Conservation (phyloP, 2,329 filamentous ascomycete genomes). For the Penicillium rolfsii region DNA sequence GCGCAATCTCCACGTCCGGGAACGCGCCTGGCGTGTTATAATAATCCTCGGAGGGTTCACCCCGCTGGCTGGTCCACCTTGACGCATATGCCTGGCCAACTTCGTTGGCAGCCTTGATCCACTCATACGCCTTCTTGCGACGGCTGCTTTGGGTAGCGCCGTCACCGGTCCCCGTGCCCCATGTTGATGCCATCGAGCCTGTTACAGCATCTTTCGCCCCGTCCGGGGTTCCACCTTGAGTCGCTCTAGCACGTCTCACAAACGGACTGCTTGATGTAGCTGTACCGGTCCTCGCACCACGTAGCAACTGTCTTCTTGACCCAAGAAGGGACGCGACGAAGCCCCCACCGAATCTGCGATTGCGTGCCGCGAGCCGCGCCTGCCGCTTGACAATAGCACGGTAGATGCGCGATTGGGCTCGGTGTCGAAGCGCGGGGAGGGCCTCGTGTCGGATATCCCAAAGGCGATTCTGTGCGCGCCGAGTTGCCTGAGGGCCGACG, state of each 20-base stretch:
- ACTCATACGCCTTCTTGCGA: conserved; percentile 75
- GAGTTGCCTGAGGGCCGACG: conserved; percentile 68
- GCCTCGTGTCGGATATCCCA: conserved; percentile 74
- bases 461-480: conserved; percentile 67
- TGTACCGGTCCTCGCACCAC: conserved; percentile 13
- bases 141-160: conserved; percentile 66
- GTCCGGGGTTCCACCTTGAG: conserved; percentile 21
- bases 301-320: conserved; percentile 26
- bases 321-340: conserved; percentile 34
- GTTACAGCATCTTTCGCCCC: conserved; percentile 22
- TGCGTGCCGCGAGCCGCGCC: conserved; percentile 54
- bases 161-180: conserved; percentile 30
- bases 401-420: conserved; percentile 76
- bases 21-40: conserved; percentile 72
- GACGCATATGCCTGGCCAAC: conserved; percentile 68
- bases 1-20: conserved; percentile 79
- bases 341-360: conserved; percentile 38
- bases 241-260: conserved; percentile 16
- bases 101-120: conserved; percentile 72
- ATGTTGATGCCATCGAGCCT: conserved; percentile 32
- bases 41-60: conserved; percentile 51
- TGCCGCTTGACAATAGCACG: conserved; percentile 70
- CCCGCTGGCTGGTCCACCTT: conserved; percentile 55
- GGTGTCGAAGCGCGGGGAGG: conserved; percentile 70
- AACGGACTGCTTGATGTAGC: conserved; percentile 8